Evolutionary conservation across 1,284 basidiomycete species (phyloP).

Genomic region (Puccinia triticina): DNA sequence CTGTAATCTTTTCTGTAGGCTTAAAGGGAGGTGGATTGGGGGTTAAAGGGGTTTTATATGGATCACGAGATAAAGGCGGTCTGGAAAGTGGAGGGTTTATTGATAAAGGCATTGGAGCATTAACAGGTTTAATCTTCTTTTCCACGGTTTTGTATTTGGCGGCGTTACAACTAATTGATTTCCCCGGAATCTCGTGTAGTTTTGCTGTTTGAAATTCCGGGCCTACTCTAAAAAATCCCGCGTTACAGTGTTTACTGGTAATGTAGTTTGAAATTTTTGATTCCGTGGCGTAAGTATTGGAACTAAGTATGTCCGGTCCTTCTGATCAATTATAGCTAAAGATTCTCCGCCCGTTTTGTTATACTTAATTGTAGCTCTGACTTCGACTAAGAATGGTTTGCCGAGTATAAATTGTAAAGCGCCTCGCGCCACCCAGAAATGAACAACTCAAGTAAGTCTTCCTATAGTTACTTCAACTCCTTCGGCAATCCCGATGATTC

Average conservation of each 20-base stretch:
- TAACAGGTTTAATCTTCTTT: slow-evolving; percentile 15
- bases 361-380: no score
- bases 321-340: no score
- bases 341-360: no score
- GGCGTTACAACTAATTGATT: background rate
- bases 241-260: no score
- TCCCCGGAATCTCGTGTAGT: background rate
- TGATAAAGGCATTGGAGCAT: background rate
- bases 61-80: background rate
- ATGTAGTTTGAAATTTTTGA: no score
- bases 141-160: slow-evolving; percentile 20
- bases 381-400: no score
- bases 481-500: background rate
- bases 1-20: background rate
- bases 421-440: background rate
- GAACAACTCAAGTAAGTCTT: background rate
- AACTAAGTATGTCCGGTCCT: no score
- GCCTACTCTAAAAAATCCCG: no score
- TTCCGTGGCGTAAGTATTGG: no score
- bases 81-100: slow-evolving; percentile 2
- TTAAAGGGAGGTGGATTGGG: background rate
- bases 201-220: no score
- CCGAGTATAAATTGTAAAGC: no score
- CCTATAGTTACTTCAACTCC: background rate
- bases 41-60: slow-evolving; percentile 3